Evolutionary conservation across 805 yeast species (phyloP), one percentile per base, ranked within the genome.

Genomic region (Hanseniaspora mollemarum): DNA sequence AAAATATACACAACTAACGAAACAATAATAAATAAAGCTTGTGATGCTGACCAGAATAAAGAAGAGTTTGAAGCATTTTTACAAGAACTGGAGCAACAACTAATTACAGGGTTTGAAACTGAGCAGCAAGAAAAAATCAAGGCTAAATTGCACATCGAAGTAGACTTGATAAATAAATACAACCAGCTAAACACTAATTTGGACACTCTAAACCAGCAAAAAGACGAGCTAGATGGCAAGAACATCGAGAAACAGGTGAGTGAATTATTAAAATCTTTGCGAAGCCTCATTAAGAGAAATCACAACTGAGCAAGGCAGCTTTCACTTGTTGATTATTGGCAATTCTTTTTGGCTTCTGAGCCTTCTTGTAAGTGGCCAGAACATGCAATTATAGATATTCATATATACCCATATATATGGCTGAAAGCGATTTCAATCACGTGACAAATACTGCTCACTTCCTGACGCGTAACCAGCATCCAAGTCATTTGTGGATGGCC

Each of bases 61-160:
- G 15, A 21, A 4, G 28, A 38, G n/a, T 38, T 38, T 38, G 18
- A 38, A 22, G 7, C 15, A 8, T 39, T 39, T 22, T 16, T 39
- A 8, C 6, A 25, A 7, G 43, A 39, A 21, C 32, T 39, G 7
- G 43, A 39, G n/a, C 21, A 15, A 13, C 9, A 15, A 4, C 26
- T 39, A 7, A 16, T 25, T 6, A 10, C 10, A 25, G 43, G 43
- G 4, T 13, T 48, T 10, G 3, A 43, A 15, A 29, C 13, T 13
- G 45, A 48, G 21, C 43, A 48, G 19, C 33, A 36, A 13, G 31
- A 22, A 7, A 48, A 40, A 24, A 24, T 40, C 2, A 40, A 40
- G n/a, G 13, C 40, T 1, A 40, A 40, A 4, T 12, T 48, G 13
- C 31, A 48, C 28, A 48, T 40, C 13, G 41, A 48, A 26, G 15